Evolutionary conservation across 2,329 filamentous ascomycete genomes (phyloP), one percentile per base, ranked within the genome.

Genomic region (Botrytis paeoniae): DNA sequence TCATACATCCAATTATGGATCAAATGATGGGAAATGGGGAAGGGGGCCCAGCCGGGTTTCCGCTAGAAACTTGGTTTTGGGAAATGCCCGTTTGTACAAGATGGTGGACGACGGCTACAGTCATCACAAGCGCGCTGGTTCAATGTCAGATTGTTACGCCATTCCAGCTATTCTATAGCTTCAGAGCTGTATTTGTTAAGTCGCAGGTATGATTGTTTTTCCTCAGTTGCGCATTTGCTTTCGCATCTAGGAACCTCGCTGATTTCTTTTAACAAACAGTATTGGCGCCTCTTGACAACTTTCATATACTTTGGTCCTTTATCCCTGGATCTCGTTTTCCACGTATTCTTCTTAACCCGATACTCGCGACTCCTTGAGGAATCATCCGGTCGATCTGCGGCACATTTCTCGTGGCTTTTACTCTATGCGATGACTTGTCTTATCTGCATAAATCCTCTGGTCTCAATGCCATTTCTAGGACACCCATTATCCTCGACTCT

Each of bases 241-340:
- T 62, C 39, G n/a, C 57, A 54, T 35, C 35, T 57, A 62, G 65
- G 64, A 14, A n/a, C 35, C 37, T 32, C 9, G 35, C 22, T 48
- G n/a, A 45, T 73, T 29, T 29, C 43, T 16, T 39, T 9, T 3
- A 29, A 77, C 76, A 98, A 45, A 77, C 76, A 98, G 94, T 98
- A 97, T 83, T 99, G 96, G 96, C 92, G 96, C 59, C 86, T 99
- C n/a, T 80, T 97, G 59, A 97, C 95, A 3, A 97, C 95, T 1
- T 99, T 99, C 84, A 89, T 98, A 80, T 99, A 98, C 85, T 98
- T 98, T 81, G 96, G 96, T 3, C 95, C 95, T 3, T 90, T 98
- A 76, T 96, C 92, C 43, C 89, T 99, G 80, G 96, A 98, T 82
- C 90, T 99, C 59, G 87, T 98, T 78, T 98, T 98, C 86, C 95